A percentile compares a stretch with the other conserved stretches of the same genome.
These are phyloP conservation scores for Candida qinlingensis DNA, from an alignment of 805 yeast genomes.

Conservation along the genomic window DNA sequence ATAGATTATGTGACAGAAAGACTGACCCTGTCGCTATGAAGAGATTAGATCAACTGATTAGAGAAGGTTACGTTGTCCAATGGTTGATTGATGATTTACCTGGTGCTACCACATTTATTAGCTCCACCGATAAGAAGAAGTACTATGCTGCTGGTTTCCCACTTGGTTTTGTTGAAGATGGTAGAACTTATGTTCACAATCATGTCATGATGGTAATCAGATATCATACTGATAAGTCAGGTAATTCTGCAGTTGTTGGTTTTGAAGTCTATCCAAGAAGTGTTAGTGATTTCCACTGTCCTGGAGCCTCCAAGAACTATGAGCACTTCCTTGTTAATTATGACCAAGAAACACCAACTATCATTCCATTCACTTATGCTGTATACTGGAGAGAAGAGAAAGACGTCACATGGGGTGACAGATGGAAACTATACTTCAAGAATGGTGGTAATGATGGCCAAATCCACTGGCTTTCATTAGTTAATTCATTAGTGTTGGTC, in stretches of 20 bases:
- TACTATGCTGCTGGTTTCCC: constrained; percentile 88
- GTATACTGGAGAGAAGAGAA: constrained; percentile 85
- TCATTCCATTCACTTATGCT: constrained; percentile 76
- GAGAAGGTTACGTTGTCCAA: constrained; percentile 69
- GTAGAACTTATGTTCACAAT: constrained; percentile 62
- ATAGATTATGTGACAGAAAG: constrained; percentile 60
- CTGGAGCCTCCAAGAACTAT: constrained; percentile 62
- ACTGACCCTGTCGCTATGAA: constrained; percentile 45
- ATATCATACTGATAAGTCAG: constrained; percentile 48
- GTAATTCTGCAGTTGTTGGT: constrained; percentile 65
- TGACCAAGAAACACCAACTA: constrained; percentile 32
- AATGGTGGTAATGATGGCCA: constrained; percentile 44
- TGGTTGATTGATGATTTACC: constrained; percentile 84
- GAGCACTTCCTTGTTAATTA: constrained; percentile 50
- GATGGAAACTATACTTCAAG: constrained; percentile 71
- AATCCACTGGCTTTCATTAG: constrained; percentile 74
- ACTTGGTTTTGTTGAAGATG: constrained; percentile 61
- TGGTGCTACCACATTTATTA: constrained; percentile 78
- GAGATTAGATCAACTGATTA: constrained; percentile 56
- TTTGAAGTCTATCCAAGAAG: constrained; percentile 87
- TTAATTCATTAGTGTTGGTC: constrained; percentile 65
- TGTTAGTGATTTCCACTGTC: constrained; percentile 62
- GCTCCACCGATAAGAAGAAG: constrained; percentile 50
- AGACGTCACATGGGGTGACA: constrained; percentile 53
- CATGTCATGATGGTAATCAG: constrained; percentile 80